A percentile compares a stretch with the other conserved stretches of the same genome.
Evolutionary conservation across 75 land plant species (phyloP).

Genomic region (Selaginella moellendorffii): DNA sequence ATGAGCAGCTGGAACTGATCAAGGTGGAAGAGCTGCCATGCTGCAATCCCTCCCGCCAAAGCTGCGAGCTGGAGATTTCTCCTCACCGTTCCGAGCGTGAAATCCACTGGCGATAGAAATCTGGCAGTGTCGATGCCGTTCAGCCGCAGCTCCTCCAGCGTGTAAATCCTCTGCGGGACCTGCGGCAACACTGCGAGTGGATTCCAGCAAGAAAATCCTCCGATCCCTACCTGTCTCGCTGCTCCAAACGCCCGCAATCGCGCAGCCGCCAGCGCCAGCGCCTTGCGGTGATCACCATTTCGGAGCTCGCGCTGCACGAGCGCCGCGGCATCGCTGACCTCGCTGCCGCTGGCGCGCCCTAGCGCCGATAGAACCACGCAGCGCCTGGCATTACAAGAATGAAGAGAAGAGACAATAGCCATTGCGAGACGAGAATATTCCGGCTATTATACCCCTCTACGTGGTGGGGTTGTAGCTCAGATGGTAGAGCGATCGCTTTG

Average conservation of each 20-base stretch:
- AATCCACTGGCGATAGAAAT: constrained; percentile 58
- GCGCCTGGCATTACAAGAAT: background rate
- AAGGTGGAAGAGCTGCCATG: constrained; percentile 35
- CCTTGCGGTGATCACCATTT: constrained; percentile 41
- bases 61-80: constrained; percentile 57
- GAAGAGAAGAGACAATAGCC: background rate
- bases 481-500: constrained; percentile 99
- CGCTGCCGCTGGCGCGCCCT: too few species aligned
- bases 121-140: constrained; percentile 51
- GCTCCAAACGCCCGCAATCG: constrained; percentile 53
- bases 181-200: constrained; percentile 1
- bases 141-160: constrained; percentile 52
- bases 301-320: constrained; percentile 35
- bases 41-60: constrained; percentile 34
- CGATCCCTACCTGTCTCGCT: constrained; percentile 45
- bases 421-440: background rate
- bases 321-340: background rate
- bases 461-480: constrained; percentile 98
- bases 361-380: background rate
- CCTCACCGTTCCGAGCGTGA: constrained; percentile 47
- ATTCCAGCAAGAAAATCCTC: background rate
- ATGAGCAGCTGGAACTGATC: constrained; percentile 31
- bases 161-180: constrained; percentile 62
- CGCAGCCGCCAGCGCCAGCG: constrained; percentile 31
- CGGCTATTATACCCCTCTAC: background rate